Percentiles rank a stretch among this genome's conserved stretches.
These are phyloP conservation scores for Dissophora globulifera DNA, from an alignment of 192 early-diverging fungal genomes.

Conservation along the genomic window DNA sequence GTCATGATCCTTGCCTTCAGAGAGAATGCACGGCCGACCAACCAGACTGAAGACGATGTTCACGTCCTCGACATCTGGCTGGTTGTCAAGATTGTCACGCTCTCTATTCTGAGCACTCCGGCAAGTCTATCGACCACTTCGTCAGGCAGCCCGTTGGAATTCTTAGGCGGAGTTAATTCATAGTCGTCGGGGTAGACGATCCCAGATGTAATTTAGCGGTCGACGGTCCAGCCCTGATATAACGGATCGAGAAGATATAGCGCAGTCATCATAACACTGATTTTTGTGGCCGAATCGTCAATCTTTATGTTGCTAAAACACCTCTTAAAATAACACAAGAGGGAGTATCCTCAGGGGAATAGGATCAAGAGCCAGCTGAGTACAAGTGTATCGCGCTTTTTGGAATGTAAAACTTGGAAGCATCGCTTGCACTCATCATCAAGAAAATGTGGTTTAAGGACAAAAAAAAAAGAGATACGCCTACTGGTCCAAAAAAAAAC, in stretches of 20 bases:
- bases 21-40: conserved; percentile 9
- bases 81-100: conserved; percentile 20
- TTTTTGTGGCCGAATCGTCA: conserved; percentile 19
- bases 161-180: not conserved
- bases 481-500: conserved; percentile 6
- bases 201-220: no score
- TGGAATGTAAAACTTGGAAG: conserved; percentile 25
- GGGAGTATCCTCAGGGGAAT: not conserved
- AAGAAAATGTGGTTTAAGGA: conserved; percentile 23
- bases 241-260: conserved; percentile 11
- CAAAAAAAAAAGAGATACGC: not conserved
- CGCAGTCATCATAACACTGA: not conserved
- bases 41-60: conserved; percentile 1
- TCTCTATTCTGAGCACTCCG: conserved; percentile 7
- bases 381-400: conserved; percentile 34
- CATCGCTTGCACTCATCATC: conserved; percentile 20
- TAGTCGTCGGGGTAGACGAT: no score
- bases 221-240: not conserved
- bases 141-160: not conserved
- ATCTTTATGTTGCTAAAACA: conserved; percentile 18
- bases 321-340: not conserved
- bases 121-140: not conserved
- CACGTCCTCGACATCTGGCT: conserved; percentile 28
- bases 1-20: conserved; percentile 36
- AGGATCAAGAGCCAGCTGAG: no score